Conservation (phyloP, 2,329 filamentous ascomycete genomes). For the Aspergillus puulaauensis region DNA sequence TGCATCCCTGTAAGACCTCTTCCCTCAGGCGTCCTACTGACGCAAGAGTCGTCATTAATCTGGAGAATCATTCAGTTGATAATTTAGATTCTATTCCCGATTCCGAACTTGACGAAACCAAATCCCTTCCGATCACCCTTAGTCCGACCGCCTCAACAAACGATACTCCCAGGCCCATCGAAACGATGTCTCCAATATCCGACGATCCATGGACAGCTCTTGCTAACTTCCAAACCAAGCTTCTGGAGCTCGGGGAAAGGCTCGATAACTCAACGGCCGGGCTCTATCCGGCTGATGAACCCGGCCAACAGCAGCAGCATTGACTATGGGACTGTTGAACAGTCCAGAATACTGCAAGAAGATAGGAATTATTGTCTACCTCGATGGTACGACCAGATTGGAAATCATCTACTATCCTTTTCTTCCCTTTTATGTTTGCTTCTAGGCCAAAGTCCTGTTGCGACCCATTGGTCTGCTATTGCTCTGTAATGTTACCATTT, state of each 20-base stretch:
- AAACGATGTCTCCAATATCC: background rate
- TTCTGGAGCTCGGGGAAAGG: constrained; percentile 16
- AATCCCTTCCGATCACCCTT: constrained; percentile 20
- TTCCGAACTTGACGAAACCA: constrained; percentile 26
- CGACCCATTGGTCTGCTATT: constrained; percentile 2
- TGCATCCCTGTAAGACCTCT: constrained; percentile 24
- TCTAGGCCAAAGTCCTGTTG: constrained; percentile 2
- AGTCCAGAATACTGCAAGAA: background rate
- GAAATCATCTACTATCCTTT: background rate
- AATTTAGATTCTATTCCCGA: constrained; percentile 26
- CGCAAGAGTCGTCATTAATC: constrained; percentile 9
- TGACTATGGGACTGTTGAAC: background rate
- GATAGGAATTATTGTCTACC: background rate
- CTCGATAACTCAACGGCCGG: constrained; percentile 19
- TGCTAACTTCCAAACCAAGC: constrained; percentile 17
- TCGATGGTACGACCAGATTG: constrained; percentile 2
- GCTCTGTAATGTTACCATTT: constrained; percentile 15
- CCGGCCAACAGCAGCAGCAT: constrained; percentile 1
- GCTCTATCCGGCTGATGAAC: constrained; percentile 16
- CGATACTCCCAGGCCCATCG: constrained; percentile 13
- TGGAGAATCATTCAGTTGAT: constrained; percentile 19
- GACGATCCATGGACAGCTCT: constrained; percentile 17
- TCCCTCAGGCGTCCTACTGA: constrained; percentile 10
- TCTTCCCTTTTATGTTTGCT: background rate
- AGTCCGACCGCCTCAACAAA: constrained; percentile 10